Base-by-base conservation (phyloP, 768 basidiomycete species). In the Boletus edulis region DNA sequence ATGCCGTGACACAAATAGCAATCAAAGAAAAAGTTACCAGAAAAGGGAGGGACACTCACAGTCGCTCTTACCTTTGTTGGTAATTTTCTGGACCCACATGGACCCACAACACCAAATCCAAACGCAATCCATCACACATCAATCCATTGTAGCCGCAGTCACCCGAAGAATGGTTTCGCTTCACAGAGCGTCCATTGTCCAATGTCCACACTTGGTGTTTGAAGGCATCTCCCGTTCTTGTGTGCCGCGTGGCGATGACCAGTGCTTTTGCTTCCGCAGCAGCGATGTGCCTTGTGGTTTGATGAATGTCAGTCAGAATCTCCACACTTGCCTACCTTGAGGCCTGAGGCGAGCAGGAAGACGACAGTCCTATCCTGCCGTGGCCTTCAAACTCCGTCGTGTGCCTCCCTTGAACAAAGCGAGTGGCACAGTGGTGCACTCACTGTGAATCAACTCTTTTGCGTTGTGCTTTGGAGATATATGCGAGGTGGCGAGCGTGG, bases 11-110 rank as follows among this genome's bases (percentile, higher is more conserved):
- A 57, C 3, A 60, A 60, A 63, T 62, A 49, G 69, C 69, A 70
- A 70, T 70, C 69, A 59, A 53, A 29, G 29, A 14, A 17, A 34
- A 67, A 67, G 42, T 66, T 67, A 49, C 71, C 63, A 5, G 1
- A 38, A 55, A 35, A 34, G 46, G 71, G 9, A 57, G 44, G 35
- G 20, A 38, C 35, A 38, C 32, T 27, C n/a, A 24, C 35, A 4
- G 11, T 9, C 11, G 12, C 20, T 27, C 48, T 67, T 58, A 51
- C 69, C 62, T 57, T 39, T 12, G 32, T 50, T 35, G 65, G 71
- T 1, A 66, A 61, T 53, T 71, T 60, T 8, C n/a, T 46, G 69
- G 69, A 72, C 69, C 69, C 62, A 71, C 62, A 72, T 29, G 40
- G 27, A 44, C 62, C 48, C 46, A 67, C 57, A 51, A 56, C 55